Base-by-base conservation (phyloP, 2,329 filamentous ascomycete species). In the Colletotrichum tofieldiae region DNA sequence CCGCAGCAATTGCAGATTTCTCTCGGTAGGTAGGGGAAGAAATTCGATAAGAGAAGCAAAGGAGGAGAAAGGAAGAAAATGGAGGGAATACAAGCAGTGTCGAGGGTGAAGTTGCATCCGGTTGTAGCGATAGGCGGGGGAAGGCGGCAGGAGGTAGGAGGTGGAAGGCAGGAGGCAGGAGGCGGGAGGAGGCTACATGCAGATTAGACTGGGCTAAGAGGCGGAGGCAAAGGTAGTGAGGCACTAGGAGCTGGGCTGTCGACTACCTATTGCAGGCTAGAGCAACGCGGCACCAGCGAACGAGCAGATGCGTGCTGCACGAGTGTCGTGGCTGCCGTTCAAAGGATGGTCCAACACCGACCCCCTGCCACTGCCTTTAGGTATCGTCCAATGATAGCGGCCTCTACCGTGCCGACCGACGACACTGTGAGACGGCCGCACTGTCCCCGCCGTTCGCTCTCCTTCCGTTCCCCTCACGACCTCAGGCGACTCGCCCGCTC, bases 281-380 rank as follows among this genome's bases (percentile, higher is more conserved):
- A 68, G 68, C 68, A 58, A 68, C 65, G 68, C 68, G 45, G 58
- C 65, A 71, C 68, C 58, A 71, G 58, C 65, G 51, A 74, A 68
- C 61, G 52, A 63, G 60, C 45, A 72, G 62, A 55, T 74, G 73
- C 73, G 64, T 75, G 76, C 82, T 84, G 83, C 84, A 85, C 67
- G 78, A 81, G 73, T 84, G 84, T 86, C 85, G 85, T 86, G 85
- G 85, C 84, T 84, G 79, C 79, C 81, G 78, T 81, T 84, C 80
- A 85, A 82, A 84, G 84, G 84, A 74, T 79, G 72, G 74, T 66
- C 67, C 68, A 55, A 60, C 76, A 73, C 52, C 39, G n/a, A 32
- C 45, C 62, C 66, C 65, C 61, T 73, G 67, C 65, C 55, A 60
- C 39, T 70, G 52, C 51, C 51, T 61, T 20, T 43, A 20, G n/a